A percentile compares a stretch with the other conserved stretches of the same genome.
Conservation (phyloP, 179 eudicot species). For the Spinacia oleracea region DNA sequence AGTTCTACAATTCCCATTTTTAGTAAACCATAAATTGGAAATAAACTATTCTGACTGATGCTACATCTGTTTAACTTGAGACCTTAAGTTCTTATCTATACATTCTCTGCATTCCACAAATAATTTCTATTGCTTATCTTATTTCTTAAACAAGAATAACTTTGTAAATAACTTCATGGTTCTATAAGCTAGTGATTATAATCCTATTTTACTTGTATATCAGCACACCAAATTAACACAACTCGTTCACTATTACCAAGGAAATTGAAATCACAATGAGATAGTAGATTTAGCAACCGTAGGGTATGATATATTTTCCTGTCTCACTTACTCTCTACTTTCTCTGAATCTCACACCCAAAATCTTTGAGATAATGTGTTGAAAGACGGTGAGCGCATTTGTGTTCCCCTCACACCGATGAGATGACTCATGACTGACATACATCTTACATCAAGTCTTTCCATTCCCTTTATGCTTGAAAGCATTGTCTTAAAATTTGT, state of each 20-base stretch:
- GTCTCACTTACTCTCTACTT: too few relatives aligned
- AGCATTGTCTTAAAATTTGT: neutral
- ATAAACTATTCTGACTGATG: neutral
- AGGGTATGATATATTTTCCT: too few relatives aligned
- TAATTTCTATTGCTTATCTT: neutral
- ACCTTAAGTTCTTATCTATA: too few relatives aligned
- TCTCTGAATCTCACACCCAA: too few relatives aligned
- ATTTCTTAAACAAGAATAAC: neutral
- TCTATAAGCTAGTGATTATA: too few relatives aligned
- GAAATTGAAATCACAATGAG: too few relatives aligned
- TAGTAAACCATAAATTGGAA: neutral
- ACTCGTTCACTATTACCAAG: too few relatives aligned
- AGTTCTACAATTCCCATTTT: neutral
- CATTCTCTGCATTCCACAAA: neutral
- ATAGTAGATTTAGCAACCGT: too few relatives aligned
- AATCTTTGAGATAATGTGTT: neutral
- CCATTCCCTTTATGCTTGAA: neutral
- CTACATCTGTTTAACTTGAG: neutral
- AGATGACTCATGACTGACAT: neutral
- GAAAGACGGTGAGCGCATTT: neutral
- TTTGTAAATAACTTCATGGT: too few relatives aligned
- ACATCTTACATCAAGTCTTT: neutral
- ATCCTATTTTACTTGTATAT: too few relatives aligned
- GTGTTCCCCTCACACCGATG: too few relatives aligned
- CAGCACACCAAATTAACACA: too few relatives aligned